These are phyloP conservation scores for Phytophthora sojae DNA, from an alignment of 352 stramenopile species.

Conservation along the genomic window DNA sequence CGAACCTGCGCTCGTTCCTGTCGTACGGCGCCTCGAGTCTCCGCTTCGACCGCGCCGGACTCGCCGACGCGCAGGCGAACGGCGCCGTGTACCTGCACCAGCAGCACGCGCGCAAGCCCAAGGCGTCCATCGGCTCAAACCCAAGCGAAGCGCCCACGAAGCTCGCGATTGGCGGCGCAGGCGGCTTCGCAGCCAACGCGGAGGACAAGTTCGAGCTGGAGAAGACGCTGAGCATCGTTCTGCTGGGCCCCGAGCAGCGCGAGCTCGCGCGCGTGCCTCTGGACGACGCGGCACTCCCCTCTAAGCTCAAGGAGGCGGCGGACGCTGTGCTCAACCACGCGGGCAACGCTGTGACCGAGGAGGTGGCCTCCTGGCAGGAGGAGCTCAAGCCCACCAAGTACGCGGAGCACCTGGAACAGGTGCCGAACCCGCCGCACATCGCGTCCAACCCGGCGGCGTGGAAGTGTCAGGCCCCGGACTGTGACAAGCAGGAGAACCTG, in stretches of 20 bases:
- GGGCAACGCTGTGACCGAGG: conserved; percentile 78
- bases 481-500: conserved; percentile 97
- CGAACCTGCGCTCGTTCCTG: conserved; percentile 95
- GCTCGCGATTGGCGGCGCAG: conserved; percentile 95
- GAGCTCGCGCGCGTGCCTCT: conserved; percentile 45
- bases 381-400: conserved; percentile 84
- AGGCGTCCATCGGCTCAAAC: conserved; percentile 6
- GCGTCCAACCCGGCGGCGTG: conserved; percentile 75
- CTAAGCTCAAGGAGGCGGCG: conserved; percentile 60
- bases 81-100: conserved; percentile 83
- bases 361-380: conserved; percentile 86
- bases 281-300: conserved; percentile 48
- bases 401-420: conserved; percentile 73
- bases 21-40: conserved; percentile 90
- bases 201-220: conserved; percentile 93
- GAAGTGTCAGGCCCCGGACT: conserved; percentile 93
- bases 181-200: conserved; percentile 89
- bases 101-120: conserved; percentile 53
- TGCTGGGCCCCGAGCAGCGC: conserved; percentile 60
- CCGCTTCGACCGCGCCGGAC: conserved; percentile 51
- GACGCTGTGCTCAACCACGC: conserved; percentile 77
- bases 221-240: conserved; percentile 81
- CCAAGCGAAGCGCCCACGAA: conserved; percentile 74
- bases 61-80: conserved; percentile 9
- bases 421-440: conserved; percentile 67